These are phyloP conservation scores for Aspergillus asperescens DNA, from an alignment of 495 filamentous ascomycete genomes.

Conservation along the genomic window DNA sequence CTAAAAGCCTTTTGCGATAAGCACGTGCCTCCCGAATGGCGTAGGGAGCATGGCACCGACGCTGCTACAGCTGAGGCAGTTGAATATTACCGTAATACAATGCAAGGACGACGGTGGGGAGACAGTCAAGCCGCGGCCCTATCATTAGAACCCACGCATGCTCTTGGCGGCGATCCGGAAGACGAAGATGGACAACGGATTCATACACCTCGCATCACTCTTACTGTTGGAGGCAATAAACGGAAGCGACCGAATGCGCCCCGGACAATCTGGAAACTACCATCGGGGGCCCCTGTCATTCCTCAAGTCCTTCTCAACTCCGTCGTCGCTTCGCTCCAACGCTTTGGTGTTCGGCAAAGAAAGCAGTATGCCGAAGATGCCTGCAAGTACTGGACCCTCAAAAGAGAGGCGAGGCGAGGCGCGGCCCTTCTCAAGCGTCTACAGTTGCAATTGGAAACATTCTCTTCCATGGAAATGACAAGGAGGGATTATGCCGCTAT, in stretches of 20 bases:
- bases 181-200: slow-evolving; percentile 31
- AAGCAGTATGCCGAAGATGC: slow-evolving; percentile 89
- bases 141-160: slow-evolving; percentile 62
- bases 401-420: slow-evolving; percentile 85
- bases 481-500: slow-evolving; percentile 86
- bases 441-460: slow-evolving; percentile 82
- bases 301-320: slow-evolving; percentile 76
- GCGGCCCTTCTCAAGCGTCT: slow-evolving; percentile 87
- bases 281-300: slow-evolving; percentile 91
- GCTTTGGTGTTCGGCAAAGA: slow-evolving; percentile 75
- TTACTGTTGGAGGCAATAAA: slow-evolving; percentile 69
- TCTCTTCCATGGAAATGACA: slow-evolving; percentile 94
- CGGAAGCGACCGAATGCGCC: slow-evolving; percentile 59
- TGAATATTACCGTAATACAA: slow-evolving; percentile 78
- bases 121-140: slow-evolving; percentile 85
- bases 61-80: slow-evolving; percentile 60
- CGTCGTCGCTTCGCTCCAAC: slow-evolving; percentile 70
- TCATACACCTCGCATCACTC: slow-evolving; percentile 44
- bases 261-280: slow-evolving; percentile 84
- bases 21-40: slow-evolving; percentile 87
- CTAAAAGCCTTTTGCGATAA: slow-evolving; percentile 95
- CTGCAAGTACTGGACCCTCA: slow-evolving; percentile 96
- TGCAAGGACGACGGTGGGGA: slow-evolving; percentile 84
- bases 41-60: slow-evolving; percentile 75
- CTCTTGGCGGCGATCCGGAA: slow-evolving; percentile 39